Base-by-base conservation (phyloP, 768 basidiomycete species). In the Lactifluus echinatus region DNA sequence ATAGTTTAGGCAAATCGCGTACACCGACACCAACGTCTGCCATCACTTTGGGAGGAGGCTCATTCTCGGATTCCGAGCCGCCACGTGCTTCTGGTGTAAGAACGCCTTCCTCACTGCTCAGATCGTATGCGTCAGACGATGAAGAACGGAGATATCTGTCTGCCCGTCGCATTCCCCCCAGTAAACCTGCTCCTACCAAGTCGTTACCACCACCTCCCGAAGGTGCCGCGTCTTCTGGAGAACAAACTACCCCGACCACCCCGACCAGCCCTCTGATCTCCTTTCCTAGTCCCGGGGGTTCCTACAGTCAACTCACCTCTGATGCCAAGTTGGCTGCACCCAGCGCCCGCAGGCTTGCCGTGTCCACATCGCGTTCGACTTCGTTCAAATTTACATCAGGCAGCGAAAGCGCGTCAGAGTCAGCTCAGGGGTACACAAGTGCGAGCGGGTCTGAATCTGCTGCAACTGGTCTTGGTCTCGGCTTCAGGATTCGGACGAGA, bases 371-470 rank as follows among this genome's bases (percentile, higher is more conserved):
- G 7, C 58, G 58, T 19, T 54, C 58, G 6, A 33, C 47, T 31
- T 55, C 57, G 17, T 52, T 49, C 21, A 49, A 23, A 24, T 39
- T 59, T 7, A 50, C 58, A 31, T 55, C 53, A 8, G 58, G 58
- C n/a, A 59, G 58, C 17, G 58, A 59, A 21, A 59, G 58, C 36
- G 58, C 58, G 17, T 55, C 58, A 50, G 58, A 59, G 23, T 59
- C 58, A 5, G 58, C 53, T 2, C 43, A 44, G 1, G 58, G 58
- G 3, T 59, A 59, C 23, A 59, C 58, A 12, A 59, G 58, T 29
- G 58, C 58, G 3, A 55, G 53, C 19, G 58, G 58, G 33, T 59
- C 58, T 6, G 58, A 59, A 28, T 59, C 58, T 11, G 50, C 56
- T 45, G 48, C 57, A 29, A 53, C 58, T 23, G 53, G 58, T 45